A percentile compares a stretch with the other conserved stretches of the same genome.
Conservation (phyloP, 2,329 filamentous ascomycete species). For the Phialocephala subalpina region DNA sequence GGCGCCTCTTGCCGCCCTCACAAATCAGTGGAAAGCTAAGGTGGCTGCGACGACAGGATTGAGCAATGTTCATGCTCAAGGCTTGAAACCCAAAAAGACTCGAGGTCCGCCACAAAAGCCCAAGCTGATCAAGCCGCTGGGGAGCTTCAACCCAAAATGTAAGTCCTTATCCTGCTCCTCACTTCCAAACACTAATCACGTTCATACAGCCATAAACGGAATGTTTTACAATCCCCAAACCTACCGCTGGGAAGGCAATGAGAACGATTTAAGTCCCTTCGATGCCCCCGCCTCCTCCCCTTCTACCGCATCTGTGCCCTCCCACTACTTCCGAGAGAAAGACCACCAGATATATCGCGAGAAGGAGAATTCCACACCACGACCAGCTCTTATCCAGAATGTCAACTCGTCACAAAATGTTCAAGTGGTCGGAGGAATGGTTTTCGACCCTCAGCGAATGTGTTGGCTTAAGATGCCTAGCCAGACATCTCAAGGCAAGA, state of each 20-base stretch:
- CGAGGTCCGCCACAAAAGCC: constrained; percentile 73
- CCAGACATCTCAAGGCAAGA: constrained; percentile 51
- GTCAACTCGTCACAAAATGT: constrained; percentile 85
- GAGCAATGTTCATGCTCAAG: constrained; percentile 55
- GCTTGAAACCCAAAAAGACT: constrained; percentile 63
- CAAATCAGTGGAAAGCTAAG: constrained; percentile 48
- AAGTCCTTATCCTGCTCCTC: constrained; percentile 47
- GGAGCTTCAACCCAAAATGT: constrained; percentile 81
- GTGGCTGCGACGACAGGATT: constrained; percentile 47
- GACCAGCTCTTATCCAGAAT: constrained; percentile 88
- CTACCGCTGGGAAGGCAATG: constrained; percentile 95
- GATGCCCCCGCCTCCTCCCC: constrained; percentile 68
- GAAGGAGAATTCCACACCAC: constrained; percentile 65
- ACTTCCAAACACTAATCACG: constrained; percentile 40
- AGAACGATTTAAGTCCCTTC: constrained; percentile 83
- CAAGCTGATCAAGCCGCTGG: constrained; percentile 87
- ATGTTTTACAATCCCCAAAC: constrained; percentile 94
- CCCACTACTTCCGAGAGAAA: constrained; percentile 57
- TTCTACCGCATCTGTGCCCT: constrained; percentile 55
- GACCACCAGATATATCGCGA: constrained; percentile 59
- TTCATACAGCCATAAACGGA: constrained; percentile 77
- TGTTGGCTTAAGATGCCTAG: constrained; percentile 87
- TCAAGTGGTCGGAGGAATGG: constrained; percentile 96
- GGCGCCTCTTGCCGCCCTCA: constrained; percentile 59
- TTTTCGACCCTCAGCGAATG: constrained; percentile 97